Percentiles rank a stretch among this genome's conserved stretches.
These are phyloP conservation scores for Suillus placidus DNA, from an alignment of 768 basidiomycete genomes.

Conservation along the genomic window DNA sequence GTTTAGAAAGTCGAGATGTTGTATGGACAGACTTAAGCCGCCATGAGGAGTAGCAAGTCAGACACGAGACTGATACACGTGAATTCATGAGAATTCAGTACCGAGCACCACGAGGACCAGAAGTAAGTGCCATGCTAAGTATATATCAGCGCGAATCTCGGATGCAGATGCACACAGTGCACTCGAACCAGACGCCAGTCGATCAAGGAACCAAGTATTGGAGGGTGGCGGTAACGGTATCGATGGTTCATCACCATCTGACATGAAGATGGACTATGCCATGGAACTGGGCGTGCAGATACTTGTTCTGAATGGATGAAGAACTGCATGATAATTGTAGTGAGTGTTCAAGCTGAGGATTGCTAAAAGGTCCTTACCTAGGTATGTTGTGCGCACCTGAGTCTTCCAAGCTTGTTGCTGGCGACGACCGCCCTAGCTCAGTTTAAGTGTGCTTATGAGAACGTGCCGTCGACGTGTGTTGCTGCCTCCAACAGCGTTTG, in stretches of 20 bases:
- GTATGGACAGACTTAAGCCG: background rate
- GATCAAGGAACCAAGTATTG: background rate
- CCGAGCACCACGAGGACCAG: too few relatives aligned
- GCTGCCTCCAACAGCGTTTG: background rate
- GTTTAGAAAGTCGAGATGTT: background rate
- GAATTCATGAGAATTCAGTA: background rate
- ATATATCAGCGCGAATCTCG: background rate
- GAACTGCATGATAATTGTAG: background rate
- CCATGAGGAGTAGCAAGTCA: background rate
- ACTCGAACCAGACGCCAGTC: background rate
- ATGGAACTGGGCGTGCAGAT: background rate
- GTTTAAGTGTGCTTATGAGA: background rate
- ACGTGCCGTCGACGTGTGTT: too few relatives aligned
- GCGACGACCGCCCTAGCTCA: background rate
- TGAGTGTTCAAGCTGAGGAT: background rate
- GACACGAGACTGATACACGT: background rate
- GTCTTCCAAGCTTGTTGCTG: background rate
- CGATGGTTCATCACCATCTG: background rate
- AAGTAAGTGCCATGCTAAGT: background rate
- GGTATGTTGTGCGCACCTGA: background rate
- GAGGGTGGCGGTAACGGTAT: background rate
- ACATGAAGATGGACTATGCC: background rate
- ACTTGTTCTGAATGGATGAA: background rate
- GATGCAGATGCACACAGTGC: background rate
- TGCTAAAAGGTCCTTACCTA: background rate